phyloP scores from a whole-genome alignment of 345 rosid species.

The Linum tenue region DNA sequence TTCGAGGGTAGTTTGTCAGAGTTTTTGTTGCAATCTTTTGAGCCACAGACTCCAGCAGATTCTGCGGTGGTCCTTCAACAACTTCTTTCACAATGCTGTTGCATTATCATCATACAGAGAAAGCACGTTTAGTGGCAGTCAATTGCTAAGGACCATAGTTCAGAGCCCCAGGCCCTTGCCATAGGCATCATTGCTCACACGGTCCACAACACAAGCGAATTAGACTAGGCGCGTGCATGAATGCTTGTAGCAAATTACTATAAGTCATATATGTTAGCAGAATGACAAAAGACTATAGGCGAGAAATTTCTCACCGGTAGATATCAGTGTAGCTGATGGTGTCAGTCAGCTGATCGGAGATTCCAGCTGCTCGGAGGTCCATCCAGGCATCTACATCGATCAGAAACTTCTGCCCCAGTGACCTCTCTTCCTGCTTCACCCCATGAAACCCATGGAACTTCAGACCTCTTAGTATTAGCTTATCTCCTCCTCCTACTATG shows the following conservation, averaged over 20 bases:
- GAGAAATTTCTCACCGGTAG: slow-evolving; percentile 41
- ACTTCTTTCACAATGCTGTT: slow-evolving; percentile 62
- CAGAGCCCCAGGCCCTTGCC: no score
- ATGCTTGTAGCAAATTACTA: no score
- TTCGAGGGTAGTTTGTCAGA: slow-evolving; percentile 33
- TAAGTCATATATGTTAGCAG: no score
- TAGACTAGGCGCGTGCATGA: no score
- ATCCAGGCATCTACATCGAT: slow-evolving; percentile 89
- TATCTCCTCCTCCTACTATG: slow-evolving; percentile 43
- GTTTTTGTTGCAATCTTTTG: slow-evolving; percentile 49
- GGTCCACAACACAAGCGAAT: no score
- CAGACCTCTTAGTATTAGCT: slow-evolving; percentile 62
- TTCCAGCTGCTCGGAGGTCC: slow-evolving; percentile 70
- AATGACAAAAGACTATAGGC: no score
- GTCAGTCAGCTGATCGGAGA: slow-evolving; percentile 49
- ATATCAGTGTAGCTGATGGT: slow-evolving; percentile 79
- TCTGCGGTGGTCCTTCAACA: slow-evolving; percentile 52
- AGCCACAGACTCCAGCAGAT: slow-evolving; percentile 79
- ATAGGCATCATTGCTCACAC: no score
- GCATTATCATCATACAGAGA: not conserved
- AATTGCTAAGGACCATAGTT: no score
- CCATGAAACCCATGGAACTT: slow-evolving; percentile 85
- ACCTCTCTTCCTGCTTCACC: slow-evolving; percentile 61
- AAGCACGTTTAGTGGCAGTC: no score
- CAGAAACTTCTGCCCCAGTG: slow-evolving; percentile 75